phyloP scores from a whole-genome alignment of 1,139 yeast species.

The Geotrichum restrictum region DNA sequence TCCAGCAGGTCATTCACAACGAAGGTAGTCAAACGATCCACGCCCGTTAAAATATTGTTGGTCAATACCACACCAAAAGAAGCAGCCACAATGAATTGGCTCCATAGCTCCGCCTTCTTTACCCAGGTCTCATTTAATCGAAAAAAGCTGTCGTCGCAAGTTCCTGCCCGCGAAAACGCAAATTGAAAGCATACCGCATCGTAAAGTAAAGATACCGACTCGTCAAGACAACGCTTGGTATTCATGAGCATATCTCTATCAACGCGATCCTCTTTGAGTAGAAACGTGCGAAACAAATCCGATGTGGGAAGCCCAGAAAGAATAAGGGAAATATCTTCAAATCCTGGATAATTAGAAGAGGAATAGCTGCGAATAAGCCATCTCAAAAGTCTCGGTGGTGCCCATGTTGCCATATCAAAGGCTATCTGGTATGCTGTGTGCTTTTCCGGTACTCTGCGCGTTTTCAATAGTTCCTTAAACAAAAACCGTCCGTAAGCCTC shows the following conservation, averaged over 20 bases:
- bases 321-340: too few species aligned
- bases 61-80: conserved; percentile 96
- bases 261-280: conserved; percentile 80
- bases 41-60: conserved; percentile 90
- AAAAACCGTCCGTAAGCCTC: conserved; percentile 61
- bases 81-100: conserved; percentile 95
- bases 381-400: too few species aligned
- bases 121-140: conserved; percentile 90
- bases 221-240: conserved; percentile 77
- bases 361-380: conserved; percentile 17
- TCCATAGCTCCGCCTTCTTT: conserved; percentile 96
- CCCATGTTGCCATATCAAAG: conserved; percentile 72
- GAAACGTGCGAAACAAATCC: conserved; percentile 84
- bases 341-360: conserved; percentile 51
- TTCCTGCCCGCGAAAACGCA: conserved; percentile 94
- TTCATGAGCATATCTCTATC: conserved; percentile 78
- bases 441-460: conserved; percentile 37
- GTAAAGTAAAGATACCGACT: conserved; percentile 89
- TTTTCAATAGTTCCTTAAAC: conserved; percentile 55
- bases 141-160: conserved; percentile 90
- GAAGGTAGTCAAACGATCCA: conserved; percentile 81
- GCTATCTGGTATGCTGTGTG: conserved; percentile 88
- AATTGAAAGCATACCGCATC: conserved; percentile 93
- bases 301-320: conserved; percentile 92
- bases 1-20: conserved; percentile 60